Evolutionary conservation across 345 rosid genomes (phyloP).

Genomic region (Acer yangbiense): DNA sequence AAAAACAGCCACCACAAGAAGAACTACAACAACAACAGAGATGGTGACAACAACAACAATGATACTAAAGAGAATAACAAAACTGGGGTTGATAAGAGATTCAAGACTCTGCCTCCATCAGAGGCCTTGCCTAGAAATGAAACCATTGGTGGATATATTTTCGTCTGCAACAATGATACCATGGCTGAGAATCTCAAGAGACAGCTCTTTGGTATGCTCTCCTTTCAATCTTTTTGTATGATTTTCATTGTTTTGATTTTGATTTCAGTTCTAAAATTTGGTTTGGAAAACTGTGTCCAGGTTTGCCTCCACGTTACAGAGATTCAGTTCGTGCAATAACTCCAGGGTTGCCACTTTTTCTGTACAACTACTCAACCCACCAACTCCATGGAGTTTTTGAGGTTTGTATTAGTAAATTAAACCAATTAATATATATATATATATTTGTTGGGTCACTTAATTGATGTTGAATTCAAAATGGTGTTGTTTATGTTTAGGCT

Average conservation of each 20-base stretch:
- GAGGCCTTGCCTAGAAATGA: slow-evolving; percentile 91
- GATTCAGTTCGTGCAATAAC: slow-evolving; percentile 98
- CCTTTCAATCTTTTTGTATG: background rate
- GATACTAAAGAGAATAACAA: slow-evolving; percentile 34
- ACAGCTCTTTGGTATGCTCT: slow-evolving; percentile 78
- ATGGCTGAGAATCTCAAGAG: slow-evolving; percentile 94
- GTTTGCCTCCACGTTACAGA: slow-evolving; percentile 91
- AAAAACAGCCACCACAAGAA: slow-evolving; percentile 54
- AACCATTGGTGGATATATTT: slow-evolving; percentile 93
- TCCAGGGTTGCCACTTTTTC: slow-evolving; percentile 96
- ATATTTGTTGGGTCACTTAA: no score
- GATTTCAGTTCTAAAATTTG: no score
- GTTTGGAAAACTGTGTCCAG: slow-evolving; percentile 26
- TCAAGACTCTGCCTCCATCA: slow-evolving; percentile 92
- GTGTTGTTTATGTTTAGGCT: slow-evolving; percentile 46
- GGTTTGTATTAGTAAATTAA: slow-evolving; percentile 34
- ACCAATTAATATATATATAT: no score
- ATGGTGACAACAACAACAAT: slow-evolving; percentile 23
- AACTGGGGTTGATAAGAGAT: slow-evolving; percentile 68
- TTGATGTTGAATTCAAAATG: no score
- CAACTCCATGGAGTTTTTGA: slow-evolving; percentile 97
- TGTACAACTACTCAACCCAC: slow-evolving; percentile 97
- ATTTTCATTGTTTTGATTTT: background rate
- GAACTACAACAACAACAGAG: slow-evolving; percentile 31
- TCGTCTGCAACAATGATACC: slow-evolving; percentile 99